Evolutionary conservation across 192 early-diverging fungal species (phyloP), one percentile per base, ranked within the genome.

Genomic region (Backusella parvicylindrica): DNA sequence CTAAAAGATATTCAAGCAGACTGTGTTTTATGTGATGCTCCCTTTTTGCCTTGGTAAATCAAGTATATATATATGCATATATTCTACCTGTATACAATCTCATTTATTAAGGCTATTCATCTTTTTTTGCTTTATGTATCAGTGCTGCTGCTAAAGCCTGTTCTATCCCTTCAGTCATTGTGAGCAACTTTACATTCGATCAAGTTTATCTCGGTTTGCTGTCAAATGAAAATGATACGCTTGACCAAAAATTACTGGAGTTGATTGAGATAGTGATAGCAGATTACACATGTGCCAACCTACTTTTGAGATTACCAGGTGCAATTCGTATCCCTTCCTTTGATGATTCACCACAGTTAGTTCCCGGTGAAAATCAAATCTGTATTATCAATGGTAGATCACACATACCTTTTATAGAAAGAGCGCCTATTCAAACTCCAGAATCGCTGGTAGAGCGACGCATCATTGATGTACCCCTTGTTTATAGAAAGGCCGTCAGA

Each of bases 151-250:
- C 76, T 32, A 71, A 65, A 32, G 81, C 76, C 0, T 79, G 79
- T 9, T 81, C 79, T 6, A 86, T 90, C 11, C 89, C 88, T 3
- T 79, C 89, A 16, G 81, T 78, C 26, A 79, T 90, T 30, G 84
- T 84, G 28, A 87, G 83, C 35, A 90, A 90, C 60, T 90, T 90
- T 68, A 90, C 89, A 0, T 90, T 89, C 76, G 88, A 90, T 72
- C 84, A 86, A 60, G 89, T 87, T 6, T 86, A 87, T 64, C 66
- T 72, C 1, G 86, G 86, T 43, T 67, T 90, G 26, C 76, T 85
- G 23, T 60, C 53, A 11, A 60, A 85, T 26, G 86, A 86, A 68
- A 83, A 87, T 1, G 86, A 87, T 68, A 82, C 74, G 0, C 30
- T 89, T 63, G 87, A 88, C 60, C 37, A 71, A 37, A 78, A 77